Percentiles rank a stretch among this genome's conserved stretches.
These are phyloP conservation scores for Malassezia sympodialis DNA, from an alignment of 1,284 basidiomycete species.

Conservation along the genomic window DNA sequence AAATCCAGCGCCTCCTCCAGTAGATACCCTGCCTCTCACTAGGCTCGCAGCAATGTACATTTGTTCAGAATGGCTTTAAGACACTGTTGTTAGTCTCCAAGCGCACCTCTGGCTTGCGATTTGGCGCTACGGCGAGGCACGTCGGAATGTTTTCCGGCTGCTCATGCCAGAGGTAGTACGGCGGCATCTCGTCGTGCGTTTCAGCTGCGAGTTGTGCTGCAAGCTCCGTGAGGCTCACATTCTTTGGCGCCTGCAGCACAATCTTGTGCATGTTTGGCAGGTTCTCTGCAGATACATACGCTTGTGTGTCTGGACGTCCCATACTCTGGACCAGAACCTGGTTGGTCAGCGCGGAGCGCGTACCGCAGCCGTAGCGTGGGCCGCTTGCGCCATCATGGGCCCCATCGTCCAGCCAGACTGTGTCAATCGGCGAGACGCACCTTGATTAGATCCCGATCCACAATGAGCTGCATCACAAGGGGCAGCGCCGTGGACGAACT, in stretches of 20 bases:
- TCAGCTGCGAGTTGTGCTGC: slow-evolving; percentile 33
- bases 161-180: slow-evolving; percentile 55
- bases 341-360: not conserved
- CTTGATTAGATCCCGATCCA: slow-evolving; percentile 24
- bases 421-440: slow-evolving; percentile 30
- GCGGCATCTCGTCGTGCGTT: slow-evolving; percentile 21
- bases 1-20: slow-evolving; percentile 46
- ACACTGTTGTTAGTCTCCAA: slow-evolving; percentile 13
- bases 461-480: slow-evolving; percentile 46
- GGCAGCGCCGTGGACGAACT: slow-evolving; percentile 9
- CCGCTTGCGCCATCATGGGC: slow-evolving; percentile 55
- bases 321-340: slow-evolving; percentile 7
- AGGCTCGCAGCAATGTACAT: slow-evolving; percentile 50
- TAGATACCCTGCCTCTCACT: not conserved
- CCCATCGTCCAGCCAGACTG: slow-evolving; percentile 54
- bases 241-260: slow-evolving; percentile 33
- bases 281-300: slow-evolving; percentile 23
- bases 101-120: slow-evolving; percentile 50
- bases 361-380: slow-evolving; percentile 54
- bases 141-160: slow-evolving; percentile 55
- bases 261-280: slow-evolving; percentile 42
- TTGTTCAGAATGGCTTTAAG: slow-evolving; percentile 50
- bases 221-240: slow-evolving; percentile 35
- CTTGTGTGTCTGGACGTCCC: slow-evolving; percentile 12
- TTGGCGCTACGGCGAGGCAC: slow-evolving; percentile 55